Evolutionary conservation across 2,329 filamentous ascomycete species (phyloP), one percentile per base, ranked within the genome.

Genomic region (Trichoderma harzianum): DNA sequence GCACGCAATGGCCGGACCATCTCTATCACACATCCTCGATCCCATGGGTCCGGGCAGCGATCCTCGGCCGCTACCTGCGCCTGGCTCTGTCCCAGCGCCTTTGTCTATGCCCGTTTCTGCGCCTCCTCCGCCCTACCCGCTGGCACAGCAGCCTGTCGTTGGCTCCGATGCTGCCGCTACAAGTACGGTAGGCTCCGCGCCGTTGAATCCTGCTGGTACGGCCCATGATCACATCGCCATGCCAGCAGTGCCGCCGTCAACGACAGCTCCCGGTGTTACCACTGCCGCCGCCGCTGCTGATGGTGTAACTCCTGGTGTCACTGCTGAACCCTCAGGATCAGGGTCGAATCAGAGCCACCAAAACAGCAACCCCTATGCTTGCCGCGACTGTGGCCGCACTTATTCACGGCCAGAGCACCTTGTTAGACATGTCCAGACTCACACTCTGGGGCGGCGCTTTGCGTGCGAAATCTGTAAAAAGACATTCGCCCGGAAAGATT

Each of bases 331-430:
- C n/a, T 53, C 70, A 10, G 55, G 72, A 14, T 72, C 70, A 7
- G 58, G 72, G 18, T 70, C 62, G 30, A 72, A 32, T 32, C 72
- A 64, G 53, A 75, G 75, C 61, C 80, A 80, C 72, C 73, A 73
- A 12, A 76, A 76, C 16, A 78, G 75, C 66, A 83, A 82, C 47
- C 74, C 84, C 24, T 85, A 88, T 74, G 85, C 86, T 67, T 88
- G 86, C 72, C 84, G 84, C 65, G 84, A 87, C 74, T 88, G 86
- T 74, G 82, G 85, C 64, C 81, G 83, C 73, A 81, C 85, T 21
- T 88, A 88, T 74, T 86, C 85, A 47, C 83, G 86, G 14, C 86
- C 86, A 3, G 86, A 88, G 76, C 86, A 88, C 75, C 83, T 88
- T 12, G 85, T 86, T 69, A 80, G 85, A 30, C 85, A 87, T 75